These are phyloP conservation scores for Carex littledalei DNA, from an alignment of 176 grass and related monocot species.

Conservation along the genomic window DNA sequence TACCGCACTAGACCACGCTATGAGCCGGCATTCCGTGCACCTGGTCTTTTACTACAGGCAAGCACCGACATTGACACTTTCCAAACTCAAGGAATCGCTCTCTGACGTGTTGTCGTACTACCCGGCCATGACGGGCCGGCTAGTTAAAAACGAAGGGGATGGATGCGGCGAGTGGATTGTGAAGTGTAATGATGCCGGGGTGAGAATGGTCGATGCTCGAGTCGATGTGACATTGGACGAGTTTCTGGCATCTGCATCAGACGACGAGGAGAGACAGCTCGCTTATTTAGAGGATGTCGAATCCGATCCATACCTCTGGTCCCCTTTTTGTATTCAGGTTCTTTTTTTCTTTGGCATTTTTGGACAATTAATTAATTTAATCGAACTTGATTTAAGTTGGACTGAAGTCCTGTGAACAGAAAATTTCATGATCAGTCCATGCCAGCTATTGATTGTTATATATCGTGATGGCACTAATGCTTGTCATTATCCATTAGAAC, in stretches of 20 bases:
- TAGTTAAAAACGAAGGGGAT: slow-evolving; percentile 16
- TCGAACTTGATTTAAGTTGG: background rate
- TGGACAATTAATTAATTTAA: background rate
- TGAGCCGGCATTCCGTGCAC: slow-evolving; percentile 55
- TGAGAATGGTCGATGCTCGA: slow-evolving; percentile 57
- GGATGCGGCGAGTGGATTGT: slow-evolving; percentile 38
- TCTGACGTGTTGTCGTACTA: slow-evolving; percentile 75
- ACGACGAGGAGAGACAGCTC: slow-evolving; percentile 75
- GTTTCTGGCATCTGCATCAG: slow-evolving; percentile 53
- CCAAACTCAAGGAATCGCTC: slow-evolving; percentile 65
- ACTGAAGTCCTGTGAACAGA: background rate
- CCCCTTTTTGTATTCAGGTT: slow-evolving; percentile 83
- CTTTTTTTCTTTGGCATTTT: background rate
- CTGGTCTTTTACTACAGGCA: slow-evolving; percentile 57
- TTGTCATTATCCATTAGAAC: background rate
- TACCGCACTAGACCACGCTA: slow-evolving; percentile 53
- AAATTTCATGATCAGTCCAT: background rate
- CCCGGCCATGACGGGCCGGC: slow-evolving; percentile 64
- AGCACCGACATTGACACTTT: slow-evolving; percentile 28
- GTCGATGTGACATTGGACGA: slow-evolving; percentile 48
- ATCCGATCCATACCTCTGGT: slow-evolving; percentile 58
- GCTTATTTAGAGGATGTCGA: slow-evolving; percentile 52
- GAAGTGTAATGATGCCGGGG: slow-evolving; percentile 89
- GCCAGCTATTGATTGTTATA: background rate
- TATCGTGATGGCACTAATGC: background rate